A percentile compares a stretch with the other conserved stretches of the same genome.
Evolutionary conservation across 495 filamentous ascomycete genomes (phyloP).

Genomic region (Clohesyomyces aquaticus): DNA sequence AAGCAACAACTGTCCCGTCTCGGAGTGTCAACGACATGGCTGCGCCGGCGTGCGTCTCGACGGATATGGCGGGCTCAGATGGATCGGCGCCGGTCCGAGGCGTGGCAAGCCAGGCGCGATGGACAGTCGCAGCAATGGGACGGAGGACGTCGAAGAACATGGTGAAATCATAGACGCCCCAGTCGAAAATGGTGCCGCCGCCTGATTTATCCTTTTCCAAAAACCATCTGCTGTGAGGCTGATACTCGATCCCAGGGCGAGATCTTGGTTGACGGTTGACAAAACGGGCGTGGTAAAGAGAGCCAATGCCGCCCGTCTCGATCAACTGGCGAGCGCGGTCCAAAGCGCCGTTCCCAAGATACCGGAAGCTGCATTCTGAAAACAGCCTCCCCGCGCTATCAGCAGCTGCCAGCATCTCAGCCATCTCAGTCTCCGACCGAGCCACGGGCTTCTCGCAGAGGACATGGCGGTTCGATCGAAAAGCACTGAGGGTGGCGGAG

Average conservation of each 20-base stretch:
- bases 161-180: conserved; percentile 1
- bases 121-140: neutral
- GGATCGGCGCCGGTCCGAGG: neutral
- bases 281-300: conserved; percentile 1
- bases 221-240: neutral
- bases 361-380: conserved; percentile 1
- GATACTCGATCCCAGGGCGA: conserved; percentile 1
- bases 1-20: neutral
- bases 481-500: conserved; percentile 1
- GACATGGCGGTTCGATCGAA: conserved; percentile 1
- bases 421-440: neutral
- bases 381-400: neutral
- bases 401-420: neutral
- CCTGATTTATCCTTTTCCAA: neutral
- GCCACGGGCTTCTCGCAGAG: conserved; percentile 1
- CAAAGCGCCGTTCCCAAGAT: conserved; percentile 1
- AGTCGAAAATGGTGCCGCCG: neutral
- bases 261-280: conserved; percentile 1
- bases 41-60: neutral
- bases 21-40: neutral
- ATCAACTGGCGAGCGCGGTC: neutral
- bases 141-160: conserved; percentile 2
- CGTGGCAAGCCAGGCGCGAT: neutral
- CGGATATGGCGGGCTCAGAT: neutral
- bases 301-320: neutral